Percentiles rank a stretch among this genome's conserved stretches.
phyloP scores from a whole-genome alignment of 306 rosid genomes.

The Medicago lupulina region DNA sequence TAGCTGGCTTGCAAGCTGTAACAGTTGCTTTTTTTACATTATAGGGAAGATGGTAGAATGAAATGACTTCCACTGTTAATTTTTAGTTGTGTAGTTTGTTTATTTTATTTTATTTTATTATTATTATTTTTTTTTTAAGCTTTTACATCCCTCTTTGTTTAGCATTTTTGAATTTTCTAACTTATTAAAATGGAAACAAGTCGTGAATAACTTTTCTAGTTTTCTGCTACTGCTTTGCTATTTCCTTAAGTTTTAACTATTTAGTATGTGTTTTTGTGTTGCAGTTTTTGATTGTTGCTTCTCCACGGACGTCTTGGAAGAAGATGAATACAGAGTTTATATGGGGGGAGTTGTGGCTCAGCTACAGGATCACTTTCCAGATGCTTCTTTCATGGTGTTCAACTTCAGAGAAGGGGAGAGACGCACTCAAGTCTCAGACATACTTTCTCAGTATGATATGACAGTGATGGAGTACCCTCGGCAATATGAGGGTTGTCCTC shows the following conservation, averaged over 20 bases:
- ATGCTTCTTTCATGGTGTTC: conserved; percentile 96
- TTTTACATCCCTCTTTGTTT: conserved; percentile 7
- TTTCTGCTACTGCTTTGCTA: background rate
- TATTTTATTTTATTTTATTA: too few relatives aligned
- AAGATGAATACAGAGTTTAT: conserved; percentile 83
- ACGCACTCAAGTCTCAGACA: conserved; percentile 79
- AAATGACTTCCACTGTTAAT: conserved; percentile 1
- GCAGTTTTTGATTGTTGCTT: conserved; percentile 98
- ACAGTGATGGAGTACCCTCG: conserved; percentile 99
- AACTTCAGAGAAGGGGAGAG: conserved; percentile 92
- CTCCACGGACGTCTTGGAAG: conserved; percentile 88
- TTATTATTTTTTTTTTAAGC: conserved; percentile 17
- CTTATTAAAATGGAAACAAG: conserved; percentile 16
- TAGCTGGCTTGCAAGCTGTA: conserved; percentile 25
- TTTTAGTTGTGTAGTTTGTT: conserved; percentile 16
- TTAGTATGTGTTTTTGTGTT: conserved; percentile 7
- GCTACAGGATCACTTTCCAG: conserved; percentile 89
- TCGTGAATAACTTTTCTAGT: conserved; percentile 9
- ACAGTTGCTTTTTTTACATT: background rate
- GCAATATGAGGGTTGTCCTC: conserved; percentile 86
- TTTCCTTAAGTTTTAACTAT: conserved; percentile 17
- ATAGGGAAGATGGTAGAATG: conserved; percentile 23
- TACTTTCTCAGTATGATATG: conserved; percentile 91
- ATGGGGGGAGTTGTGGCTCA: conserved; percentile 89
- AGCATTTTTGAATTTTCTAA: conserved; percentile 17